Evolutionary conservation across 169 alveolate species (phyloP), one percentile per base, ranked within the genome.

Genomic region (Plasmodium vivax): DNA sequence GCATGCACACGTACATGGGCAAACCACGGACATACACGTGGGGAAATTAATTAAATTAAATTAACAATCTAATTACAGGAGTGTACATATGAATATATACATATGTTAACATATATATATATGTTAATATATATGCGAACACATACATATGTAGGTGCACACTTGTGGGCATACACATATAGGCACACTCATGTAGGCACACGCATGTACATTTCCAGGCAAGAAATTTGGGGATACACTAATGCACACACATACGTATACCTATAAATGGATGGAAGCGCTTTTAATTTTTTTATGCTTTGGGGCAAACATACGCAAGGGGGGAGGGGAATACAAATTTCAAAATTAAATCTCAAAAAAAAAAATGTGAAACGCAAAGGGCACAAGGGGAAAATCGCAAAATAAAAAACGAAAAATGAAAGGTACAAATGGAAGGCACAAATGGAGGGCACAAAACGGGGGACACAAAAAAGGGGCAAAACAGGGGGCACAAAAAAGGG

Each of bases 1-100:
- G 32, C 27, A 75, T 54, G 56, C 77, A 62, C 51, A 38, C 75
- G 54, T 23, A 19, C 16, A 84, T 83, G 47, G 43, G 72, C 83
- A 32, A 83, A 62, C 51, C 23, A 84, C 77, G 32, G 56, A 2
- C 84, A 72, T 27, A 84, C 19, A 54, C 30, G 72, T 74, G 80
- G 14, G 45, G 34, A 27, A 54, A 71, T 85, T 73, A 85, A 85
- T 85, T 85, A 56, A 73, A 73, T 73, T 73, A 85, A 72, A 74
- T 74, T 74, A 85, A 85, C 51, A 85, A 83, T 62, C 83, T 83
- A 68, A 83, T 83, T 83, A 19, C 51, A 82, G n/a, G 38, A 34
- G 12, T n/a, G 56, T 34, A 23, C 27, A 56, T n/a, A n/a, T 56
- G 8, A 5, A 56, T 56, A n/a, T 56, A 56, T 56, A 56, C 8